These are phyloP conservation scores for Diaporthe velutina DNA, from an alignment of 2,329 filamentous ascomycete species.

Conservation along the genomic window DNA sequence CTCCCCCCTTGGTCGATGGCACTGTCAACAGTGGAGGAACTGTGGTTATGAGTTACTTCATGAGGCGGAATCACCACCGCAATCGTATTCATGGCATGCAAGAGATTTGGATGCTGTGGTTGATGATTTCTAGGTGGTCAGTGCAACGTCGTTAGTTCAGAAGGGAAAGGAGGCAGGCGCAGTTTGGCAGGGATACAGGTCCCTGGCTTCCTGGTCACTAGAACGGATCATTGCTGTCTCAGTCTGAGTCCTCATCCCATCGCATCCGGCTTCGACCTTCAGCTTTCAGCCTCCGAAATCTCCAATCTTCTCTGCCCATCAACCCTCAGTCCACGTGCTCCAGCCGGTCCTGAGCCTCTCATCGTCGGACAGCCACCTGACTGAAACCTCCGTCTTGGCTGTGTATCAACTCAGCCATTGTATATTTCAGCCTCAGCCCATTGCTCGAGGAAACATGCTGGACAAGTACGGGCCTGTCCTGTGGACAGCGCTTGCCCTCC, in stretches of 20 bases:
- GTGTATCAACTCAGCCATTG: background rate
- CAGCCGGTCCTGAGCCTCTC: background rate
- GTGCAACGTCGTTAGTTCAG: background rate
- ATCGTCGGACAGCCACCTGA: background rate
- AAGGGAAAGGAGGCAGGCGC: background rate
- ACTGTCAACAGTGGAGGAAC: background rate
- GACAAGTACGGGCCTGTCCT: conserved; percentile 28
- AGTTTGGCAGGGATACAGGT: background rate
- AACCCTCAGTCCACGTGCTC: no score
- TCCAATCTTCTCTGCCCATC: background rate
- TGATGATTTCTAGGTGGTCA: background rate
- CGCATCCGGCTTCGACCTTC: background rate
- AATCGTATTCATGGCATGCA: background rate
- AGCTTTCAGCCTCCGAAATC: background rate
- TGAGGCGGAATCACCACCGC: background rate
- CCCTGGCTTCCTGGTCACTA: background rate
- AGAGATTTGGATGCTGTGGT: background rate
- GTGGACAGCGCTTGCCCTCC: conserved; percentile 33
- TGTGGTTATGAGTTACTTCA: background rate
- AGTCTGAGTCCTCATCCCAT: background rate
- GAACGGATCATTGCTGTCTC: conserved; percentile 9
- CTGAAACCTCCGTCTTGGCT: background rate
- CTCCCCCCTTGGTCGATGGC: background rate
- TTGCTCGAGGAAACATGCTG: background rate
- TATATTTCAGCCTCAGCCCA: background rate